Evolutionary conservation across 2,329 filamentous ascomycete species (phyloP).

Genomic region (Didymella arachidicola): DNA sequence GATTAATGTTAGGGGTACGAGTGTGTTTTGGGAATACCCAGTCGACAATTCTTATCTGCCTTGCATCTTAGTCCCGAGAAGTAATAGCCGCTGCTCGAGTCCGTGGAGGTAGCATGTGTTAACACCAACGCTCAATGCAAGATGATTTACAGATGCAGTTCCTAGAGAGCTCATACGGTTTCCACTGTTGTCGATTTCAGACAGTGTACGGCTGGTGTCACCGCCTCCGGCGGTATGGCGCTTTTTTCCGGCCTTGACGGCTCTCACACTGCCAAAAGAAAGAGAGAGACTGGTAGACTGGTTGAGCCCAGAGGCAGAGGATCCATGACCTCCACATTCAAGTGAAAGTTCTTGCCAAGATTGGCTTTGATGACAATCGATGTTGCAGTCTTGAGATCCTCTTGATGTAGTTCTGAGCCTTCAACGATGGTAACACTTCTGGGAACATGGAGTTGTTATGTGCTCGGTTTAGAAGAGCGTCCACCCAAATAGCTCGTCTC

Average conservation of each 20-base stretch:
- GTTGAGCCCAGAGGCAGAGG: conserved; percentile 1
- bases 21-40: not conserved
- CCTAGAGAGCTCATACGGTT: not conserved
- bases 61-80: not conserved
- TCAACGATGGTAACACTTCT: not conserved
- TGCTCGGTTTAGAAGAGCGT: not conserved
- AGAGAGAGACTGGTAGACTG: not conserved
- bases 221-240: not conserved
- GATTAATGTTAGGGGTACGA: not conserved
- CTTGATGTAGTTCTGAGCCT: not conserved
- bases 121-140: not conserved
- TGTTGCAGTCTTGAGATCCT: not conserved
- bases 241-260: not conserved
- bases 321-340: not conserved
- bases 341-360: not conserved
- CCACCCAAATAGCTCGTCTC: not conserved
- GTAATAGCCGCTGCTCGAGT: not conserved
- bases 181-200: not conserved
- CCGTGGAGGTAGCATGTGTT: not conserved
- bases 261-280: not conserved
- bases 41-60: not conserved
- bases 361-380: not conserved
- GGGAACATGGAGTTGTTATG: not conserved
- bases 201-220: not conserved
- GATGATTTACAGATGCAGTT: not conserved